These are phyloP conservation scores for Blastocystis hominis DNA, from an alignment of 352 stramenopile species.

Conservation along the genomic window DNA sequence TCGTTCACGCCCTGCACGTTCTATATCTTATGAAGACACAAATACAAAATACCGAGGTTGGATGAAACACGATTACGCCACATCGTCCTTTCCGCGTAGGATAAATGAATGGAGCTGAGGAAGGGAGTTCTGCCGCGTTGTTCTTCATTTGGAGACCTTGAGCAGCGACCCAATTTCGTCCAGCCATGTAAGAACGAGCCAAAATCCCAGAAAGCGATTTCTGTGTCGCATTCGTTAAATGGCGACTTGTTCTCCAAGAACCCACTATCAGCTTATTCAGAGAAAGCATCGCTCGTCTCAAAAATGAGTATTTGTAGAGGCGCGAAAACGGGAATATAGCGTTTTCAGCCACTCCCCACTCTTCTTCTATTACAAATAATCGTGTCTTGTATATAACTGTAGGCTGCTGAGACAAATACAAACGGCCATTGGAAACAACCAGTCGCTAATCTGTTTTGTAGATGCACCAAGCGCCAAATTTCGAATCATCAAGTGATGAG, in stretches of 20 bases:
- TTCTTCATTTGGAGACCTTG: not conserved
- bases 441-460: not conserved
- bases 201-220: not conserved
- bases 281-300: conserved; percentile 30
- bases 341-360: not conserved
- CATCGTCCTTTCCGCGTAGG: conserved; percentile 11
- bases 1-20: not conserved
- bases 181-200: not conserved
- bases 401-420: too few relatives aligned
- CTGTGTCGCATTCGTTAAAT: not conserved
- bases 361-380: too few relatives aligned
- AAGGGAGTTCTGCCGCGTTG: not conserved
- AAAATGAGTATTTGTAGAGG: not conserved
- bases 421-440: not conserved
- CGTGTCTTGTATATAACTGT: too few relatives aligned
- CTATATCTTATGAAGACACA: not conserved
- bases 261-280: not conserved
- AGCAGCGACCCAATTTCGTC: not conserved
- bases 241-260: not conserved
- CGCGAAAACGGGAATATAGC: conserved; percentile 11
- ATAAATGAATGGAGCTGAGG: not conserved
- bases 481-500: conserved; percentile 60
- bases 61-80: conserved; percentile 46
- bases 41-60: not conserved
- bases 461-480: not conserved